Percentiles rank a stretch among this genome's conserved stretches.
phyloP scores from a whole-genome alignment of 2,329 filamentous ascomycete species.

The Neoarthrinium moseri region DNA sequence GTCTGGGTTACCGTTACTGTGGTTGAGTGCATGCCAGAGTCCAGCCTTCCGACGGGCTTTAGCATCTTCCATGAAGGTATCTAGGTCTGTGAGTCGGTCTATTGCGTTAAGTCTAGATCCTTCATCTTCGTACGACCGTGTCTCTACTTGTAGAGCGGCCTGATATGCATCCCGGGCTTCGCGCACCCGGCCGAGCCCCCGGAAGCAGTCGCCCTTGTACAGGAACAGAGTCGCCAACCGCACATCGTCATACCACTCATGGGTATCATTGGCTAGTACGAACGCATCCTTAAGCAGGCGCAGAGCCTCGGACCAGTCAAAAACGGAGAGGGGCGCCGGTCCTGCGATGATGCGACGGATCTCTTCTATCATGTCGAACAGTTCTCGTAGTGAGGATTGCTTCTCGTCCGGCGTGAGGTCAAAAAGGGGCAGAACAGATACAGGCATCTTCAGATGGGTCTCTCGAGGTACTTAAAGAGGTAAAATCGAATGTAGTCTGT shows the following conservation, averaged over 20 bases:
- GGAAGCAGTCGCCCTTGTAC: constrained; percentile 7
- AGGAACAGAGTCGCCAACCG: not conserved
- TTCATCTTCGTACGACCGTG: not conserved
- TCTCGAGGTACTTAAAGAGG: no score
- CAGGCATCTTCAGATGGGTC: no score
- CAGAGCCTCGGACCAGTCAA: constrained; percentile 6
- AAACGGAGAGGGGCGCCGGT: not conserved
- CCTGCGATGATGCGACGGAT: not conserved
- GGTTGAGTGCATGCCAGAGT: not conserved
- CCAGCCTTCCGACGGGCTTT: not conserved
- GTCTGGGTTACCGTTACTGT: not conserved
- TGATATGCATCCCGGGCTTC: constrained; percentile 3
- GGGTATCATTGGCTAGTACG: not conserved
- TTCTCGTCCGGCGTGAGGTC: not conserved
- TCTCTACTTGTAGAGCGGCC: not conserved
- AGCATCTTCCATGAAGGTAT: no score
- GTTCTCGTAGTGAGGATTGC: not conserved
- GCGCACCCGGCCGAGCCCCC: not conserved
- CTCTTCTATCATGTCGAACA: not conserved
- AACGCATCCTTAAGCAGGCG: constrained; percentile 2
- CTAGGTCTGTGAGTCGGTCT: not conserved
- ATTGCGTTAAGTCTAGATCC: not conserved
- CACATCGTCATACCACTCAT: not conserved
- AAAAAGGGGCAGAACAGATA: no score
- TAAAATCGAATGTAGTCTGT: no score